A percentile compares a stretch with the other conserved stretches of the same genome.
Evolutionary conservation across 495 filamentous ascomycete genomes (phyloP).

Genomic region (Pyrenula massariospora): DNA sequence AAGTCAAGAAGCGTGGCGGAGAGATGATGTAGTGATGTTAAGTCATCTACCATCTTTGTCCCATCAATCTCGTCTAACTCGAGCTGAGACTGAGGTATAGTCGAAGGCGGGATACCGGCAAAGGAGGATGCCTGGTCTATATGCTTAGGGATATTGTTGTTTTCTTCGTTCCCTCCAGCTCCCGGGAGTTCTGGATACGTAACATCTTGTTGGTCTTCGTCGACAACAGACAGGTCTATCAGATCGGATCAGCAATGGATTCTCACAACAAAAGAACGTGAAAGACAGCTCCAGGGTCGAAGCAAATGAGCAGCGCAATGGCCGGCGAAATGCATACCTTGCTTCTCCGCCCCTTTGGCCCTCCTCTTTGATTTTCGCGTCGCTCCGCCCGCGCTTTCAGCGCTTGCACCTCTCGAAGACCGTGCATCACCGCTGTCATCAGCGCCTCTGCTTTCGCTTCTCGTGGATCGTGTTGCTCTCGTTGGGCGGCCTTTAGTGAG

Average conservation of each 20-base stretch:
- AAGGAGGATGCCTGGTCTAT: neutral
- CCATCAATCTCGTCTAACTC: neutral
- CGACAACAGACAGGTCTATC: neutral
- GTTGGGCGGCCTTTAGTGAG: neutral
- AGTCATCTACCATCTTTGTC: neutral
- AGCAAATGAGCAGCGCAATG: no score
- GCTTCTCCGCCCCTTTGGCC: neutral
- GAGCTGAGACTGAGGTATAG: neutral
- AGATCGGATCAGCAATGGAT: neutral
- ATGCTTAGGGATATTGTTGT: neutral
- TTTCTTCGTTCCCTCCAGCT: neutral
- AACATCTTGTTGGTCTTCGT: neutral
- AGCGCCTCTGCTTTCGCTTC: neutral
- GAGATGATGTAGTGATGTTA: neutral
- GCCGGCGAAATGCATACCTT: no score
- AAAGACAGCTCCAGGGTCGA: no score
- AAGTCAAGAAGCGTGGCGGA: neutral
- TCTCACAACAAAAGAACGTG: neutral
- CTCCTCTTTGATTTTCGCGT: neutral
- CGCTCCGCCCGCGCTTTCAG: neutral
- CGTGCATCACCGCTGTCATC: neutral
- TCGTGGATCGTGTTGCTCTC: neutral
- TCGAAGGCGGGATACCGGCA: neutral
- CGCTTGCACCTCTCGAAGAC: neutral
- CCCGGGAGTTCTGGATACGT: neutral